Evolutionary conservation across 2,329 filamentous ascomycete genomes (phyloP).

Genomic region (Cryoendolithus antarcticus): DNA sequence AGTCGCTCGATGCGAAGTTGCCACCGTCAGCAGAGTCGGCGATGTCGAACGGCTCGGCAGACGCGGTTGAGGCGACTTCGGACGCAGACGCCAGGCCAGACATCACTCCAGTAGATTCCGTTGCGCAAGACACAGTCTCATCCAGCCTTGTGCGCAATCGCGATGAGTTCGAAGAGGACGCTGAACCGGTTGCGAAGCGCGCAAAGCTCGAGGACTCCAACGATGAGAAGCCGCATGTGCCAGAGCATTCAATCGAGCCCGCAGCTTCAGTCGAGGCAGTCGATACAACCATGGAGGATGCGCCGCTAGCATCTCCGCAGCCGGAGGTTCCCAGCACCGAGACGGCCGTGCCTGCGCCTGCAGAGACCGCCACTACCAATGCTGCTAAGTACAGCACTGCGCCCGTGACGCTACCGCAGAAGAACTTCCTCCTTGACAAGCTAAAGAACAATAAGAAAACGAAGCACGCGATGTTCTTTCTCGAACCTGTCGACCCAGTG

Average conservation of each 20-base stretch:
- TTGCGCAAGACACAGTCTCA: slow-evolving; percentile 7
- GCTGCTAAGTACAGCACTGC: slow-evolving; percentile 26
- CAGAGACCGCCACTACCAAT: too few species aligned
- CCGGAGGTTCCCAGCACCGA: too few species aligned
- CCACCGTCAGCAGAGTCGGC: background rate
- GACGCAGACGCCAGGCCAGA: background rate
- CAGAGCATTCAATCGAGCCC: background rate
- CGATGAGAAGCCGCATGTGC: background rate
- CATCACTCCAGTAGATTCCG: slow-evolving; percentile 1
- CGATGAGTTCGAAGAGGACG: slow-evolving; percentile 54
- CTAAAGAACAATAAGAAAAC: slow-evolving; percentile 74
- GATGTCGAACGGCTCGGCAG: slow-evolving; percentile 3
- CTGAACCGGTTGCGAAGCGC: slow-evolving; percentile 67
- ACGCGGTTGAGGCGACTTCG: slow-evolving; percentile 2
- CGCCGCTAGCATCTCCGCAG: too few species aligned
- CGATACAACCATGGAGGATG: too few species aligned
- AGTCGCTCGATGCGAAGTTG: too few species aligned
- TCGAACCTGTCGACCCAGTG: slow-evolving; percentile 61
- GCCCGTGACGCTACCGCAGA: slow-evolving; percentile 46
- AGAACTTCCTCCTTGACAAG: slow-evolving; percentile 50
- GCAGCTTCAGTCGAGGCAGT: too few species aligned
- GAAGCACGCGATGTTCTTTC: slow-evolving; percentile 64
- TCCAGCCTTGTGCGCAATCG: slow-evolving; percentile 52
- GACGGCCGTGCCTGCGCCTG: slow-evolving; percentile 9
- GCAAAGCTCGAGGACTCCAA: slow-evolving; percentile 55